phyloP scores from a whole-genome alignment of 2,329 filamentous ascomycete genomes.

The Colletotrichum orbiculare region DNA sequence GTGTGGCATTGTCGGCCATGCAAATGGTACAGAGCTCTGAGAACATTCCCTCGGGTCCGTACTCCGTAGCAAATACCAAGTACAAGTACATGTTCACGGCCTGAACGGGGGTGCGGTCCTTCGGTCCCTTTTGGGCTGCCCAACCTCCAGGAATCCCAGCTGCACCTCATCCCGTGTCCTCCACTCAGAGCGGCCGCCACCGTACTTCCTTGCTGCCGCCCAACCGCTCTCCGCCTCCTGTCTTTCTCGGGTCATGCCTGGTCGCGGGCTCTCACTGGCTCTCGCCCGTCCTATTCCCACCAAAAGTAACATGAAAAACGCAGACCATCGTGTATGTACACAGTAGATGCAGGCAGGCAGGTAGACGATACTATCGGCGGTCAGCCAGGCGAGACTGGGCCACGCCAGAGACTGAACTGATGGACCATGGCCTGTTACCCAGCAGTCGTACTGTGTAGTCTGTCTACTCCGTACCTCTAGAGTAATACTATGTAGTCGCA shows the following conservation, averaged over 20 bases:
- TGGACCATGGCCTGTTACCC: conserved; percentile 15
- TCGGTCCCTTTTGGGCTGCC: conserved; percentile 34
- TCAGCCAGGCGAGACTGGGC: conserved; percentile 24
- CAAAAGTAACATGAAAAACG: conserved; percentile 3
- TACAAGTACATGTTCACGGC: conserved; percentile 4
- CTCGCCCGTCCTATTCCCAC: conserved; percentile 14
- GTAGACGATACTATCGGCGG: conserved; percentile 15
- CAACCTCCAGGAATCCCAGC: conserved; percentile 23
- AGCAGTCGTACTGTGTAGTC: too few species aligned
- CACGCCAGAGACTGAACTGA: conserved; percentile 5
- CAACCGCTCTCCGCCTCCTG: conserved; percentile 29
- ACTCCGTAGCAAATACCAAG: not conserved
- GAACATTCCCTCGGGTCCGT: too few species aligned
- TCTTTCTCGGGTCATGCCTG: not conserved
- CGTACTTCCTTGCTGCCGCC: conserved; percentile 32
- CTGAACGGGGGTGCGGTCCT: not conserved
- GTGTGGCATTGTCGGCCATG: not conserved
- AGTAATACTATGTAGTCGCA: too few species aligned
- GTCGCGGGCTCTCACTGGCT: conserved; percentile 13
- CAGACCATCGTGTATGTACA: not conserved
- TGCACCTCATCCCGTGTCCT: conserved; percentile 34
- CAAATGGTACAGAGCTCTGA: too few species aligned
- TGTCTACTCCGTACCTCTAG: too few species aligned
- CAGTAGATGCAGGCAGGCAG: not conserved
- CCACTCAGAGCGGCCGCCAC: conserved; percentile 35